A percentile compares a stretch with the other conserved stretches of the same genome.
Conservation (phyloP, 176 grass and related monocot genomes). For the Lolium perenne region DNA sequence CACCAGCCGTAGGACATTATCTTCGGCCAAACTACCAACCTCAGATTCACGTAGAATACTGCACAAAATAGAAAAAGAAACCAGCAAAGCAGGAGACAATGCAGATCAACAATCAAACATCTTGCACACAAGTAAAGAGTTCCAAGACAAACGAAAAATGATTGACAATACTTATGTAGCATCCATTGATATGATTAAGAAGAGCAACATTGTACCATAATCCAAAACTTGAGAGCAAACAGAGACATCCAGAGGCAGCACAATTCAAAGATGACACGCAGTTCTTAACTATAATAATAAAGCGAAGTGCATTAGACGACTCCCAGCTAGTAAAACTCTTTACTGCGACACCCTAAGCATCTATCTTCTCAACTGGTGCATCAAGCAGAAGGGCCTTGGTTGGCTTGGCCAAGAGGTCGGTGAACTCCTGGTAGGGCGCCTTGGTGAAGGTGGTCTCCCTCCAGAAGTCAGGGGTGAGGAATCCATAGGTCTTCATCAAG, state of each 20-base stretch:
- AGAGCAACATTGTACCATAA: constrained; percentile 37
- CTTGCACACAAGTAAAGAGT: too few species aligned
- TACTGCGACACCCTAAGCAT: constrained; percentile 50
- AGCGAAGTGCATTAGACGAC: constrained; percentile 36
- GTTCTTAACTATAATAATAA: constrained; percentile 46
- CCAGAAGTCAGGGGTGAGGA: constrained; percentile 91
- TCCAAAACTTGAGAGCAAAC: constrained; percentile 58
- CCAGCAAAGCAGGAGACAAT: too few species aligned
- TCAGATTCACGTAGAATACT: too few species aligned
- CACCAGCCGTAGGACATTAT: too few species aligned
- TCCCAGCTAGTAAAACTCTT: constrained; percentile 23
- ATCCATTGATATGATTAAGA: constrained; percentile 38
- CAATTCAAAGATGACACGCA: constrained; percentile 27
- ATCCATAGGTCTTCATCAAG: constrained; percentile 85
- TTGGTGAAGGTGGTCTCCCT: constrained; percentile 62
- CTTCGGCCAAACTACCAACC: too few species aligned
- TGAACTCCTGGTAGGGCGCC: constrained; percentile 71
- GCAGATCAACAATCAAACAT: too few species aligned
- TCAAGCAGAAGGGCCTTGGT: constrained; percentile 59
- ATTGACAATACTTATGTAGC: constrained; percentile 34
- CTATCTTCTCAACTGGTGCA: constrained; percentile 58
- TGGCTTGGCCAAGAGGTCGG: constrained; percentile 71
- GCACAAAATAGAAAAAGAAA: too few species aligned
- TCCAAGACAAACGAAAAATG: too few species aligned
- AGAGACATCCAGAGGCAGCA: constrained; percentile 10